phyloP scores from a whole-genome alignment of 73 alveolate species.

The Paramecium sexaurelia region DNA sequence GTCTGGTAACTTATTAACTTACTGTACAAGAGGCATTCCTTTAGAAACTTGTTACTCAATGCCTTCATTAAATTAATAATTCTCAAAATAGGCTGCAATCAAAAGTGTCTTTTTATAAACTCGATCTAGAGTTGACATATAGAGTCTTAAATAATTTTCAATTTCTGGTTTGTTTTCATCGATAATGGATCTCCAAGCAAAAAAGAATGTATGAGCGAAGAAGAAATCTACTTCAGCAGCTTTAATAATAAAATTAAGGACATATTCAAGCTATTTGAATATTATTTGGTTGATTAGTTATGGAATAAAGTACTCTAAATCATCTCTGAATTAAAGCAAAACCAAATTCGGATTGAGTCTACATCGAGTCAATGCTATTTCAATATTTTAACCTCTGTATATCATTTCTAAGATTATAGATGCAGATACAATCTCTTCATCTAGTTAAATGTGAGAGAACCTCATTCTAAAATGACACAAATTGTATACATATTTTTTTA shows the following conservation, averaged over 20 bases:
- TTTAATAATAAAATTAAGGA: background rate
- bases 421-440: conserved; percentile 35
- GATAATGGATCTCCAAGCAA: conserved; percentile 46
- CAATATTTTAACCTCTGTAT: background rate
- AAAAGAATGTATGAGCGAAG: conserved; percentile 60
- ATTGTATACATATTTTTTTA: background rate
- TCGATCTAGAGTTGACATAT: background rate
- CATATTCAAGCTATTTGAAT: background rate
- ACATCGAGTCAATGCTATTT: conserved; percentile 33
- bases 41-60: background rate
- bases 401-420: background rate
- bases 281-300: conserved; percentile 61
- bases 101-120: background rate
- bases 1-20: background rate
- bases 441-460: conserved; percentile 16
- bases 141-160: background rate
- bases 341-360: conserved; percentile 60
- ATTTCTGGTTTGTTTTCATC: background rate
- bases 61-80: background rate
- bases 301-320: conserved; percentile 83
- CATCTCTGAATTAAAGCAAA: conserved; percentile 69
- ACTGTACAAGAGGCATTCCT: background rate
- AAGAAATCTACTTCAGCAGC: conserved; percentile 59
- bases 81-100: conserved; percentile 14
- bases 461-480: background rate